Evolutionary conservation across 2,329 filamentous ascomycete genomes (phyloP).

Genomic region (Colletotrichum musae): DNA sequence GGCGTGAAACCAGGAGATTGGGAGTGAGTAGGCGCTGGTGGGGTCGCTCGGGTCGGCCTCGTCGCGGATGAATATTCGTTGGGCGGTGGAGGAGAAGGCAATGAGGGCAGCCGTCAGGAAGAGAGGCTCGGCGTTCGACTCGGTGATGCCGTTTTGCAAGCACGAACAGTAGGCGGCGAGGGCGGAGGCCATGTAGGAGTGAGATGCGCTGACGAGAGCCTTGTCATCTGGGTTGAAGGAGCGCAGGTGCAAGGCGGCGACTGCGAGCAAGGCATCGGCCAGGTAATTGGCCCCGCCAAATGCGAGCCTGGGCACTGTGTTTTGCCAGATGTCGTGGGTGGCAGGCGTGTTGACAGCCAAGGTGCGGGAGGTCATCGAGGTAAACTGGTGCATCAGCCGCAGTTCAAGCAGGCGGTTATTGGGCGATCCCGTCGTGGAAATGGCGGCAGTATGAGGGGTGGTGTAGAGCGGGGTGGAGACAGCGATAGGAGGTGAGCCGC

Average conservation of each 20-base stretch:
- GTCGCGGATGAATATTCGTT: constrained; percentile 73
- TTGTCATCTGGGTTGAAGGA: constrained; percentile 70
- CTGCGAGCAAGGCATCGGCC: constrained; percentile 74
- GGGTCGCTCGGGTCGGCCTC: constrained; percentile 60
- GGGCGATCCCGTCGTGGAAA: constrained; percentile 50
- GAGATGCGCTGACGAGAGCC: constrained; percentile 72
- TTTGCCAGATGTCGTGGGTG: constrained; percentile 71
- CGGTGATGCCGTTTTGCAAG: constrained; percentile 69
- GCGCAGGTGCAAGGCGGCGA: constrained; percentile 75
- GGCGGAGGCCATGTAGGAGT: constrained; percentile 76
- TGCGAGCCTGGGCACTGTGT: constrained; percentile 72
- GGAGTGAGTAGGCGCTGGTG: constrained; percentile 67
- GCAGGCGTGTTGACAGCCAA: constrained; percentile 67
- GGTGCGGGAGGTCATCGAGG: constrained; percentile 71
- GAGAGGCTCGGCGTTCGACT: constrained; percentile 72
- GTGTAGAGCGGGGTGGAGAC: constrained; percentile 53
- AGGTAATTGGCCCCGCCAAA: constrained; percentile 72
- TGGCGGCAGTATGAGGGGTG: constrained; percentile 50
- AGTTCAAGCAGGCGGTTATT: constrained; percentile 70
- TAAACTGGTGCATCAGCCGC: constrained; percentile 76
- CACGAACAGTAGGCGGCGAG: constrained; percentile 72
- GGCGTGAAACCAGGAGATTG: constrained; percentile 76
- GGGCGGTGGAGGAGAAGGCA: constrained; percentile 76
- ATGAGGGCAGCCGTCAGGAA: constrained; percentile 76
- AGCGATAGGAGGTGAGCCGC: constrained; percentile 36